Percentiles rank a stretch among this genome's conserved stretches.
These are phyloP conservation scores for Fistulina hepatica DNA, from an alignment of 1,284 basidiomycete genomes.

Conservation along the genomic window DNA sequence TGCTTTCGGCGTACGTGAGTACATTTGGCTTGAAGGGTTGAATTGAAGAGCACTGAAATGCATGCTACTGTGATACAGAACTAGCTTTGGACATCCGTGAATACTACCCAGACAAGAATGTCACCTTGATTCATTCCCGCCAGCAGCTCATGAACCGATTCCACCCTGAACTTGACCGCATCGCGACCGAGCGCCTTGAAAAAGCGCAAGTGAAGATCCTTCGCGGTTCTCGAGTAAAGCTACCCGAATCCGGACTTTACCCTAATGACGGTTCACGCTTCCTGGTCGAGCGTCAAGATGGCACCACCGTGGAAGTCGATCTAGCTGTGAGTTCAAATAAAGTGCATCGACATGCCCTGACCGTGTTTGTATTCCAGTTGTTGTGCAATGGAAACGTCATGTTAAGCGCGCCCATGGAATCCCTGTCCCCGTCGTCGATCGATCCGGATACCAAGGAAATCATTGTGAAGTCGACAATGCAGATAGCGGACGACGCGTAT, in stretches of 20 bases:
- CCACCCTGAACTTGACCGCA: slow-evolving; percentile 26
- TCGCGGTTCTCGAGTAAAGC: slow-evolving; percentile 25
- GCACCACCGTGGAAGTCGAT: slow-evolving; percentile 22
- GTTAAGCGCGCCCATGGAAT: slow-evolving; percentile 25
- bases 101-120: slow-evolving; percentile 25
- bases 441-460: slow-evolving; percentile 21
- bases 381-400: slow-evolving; percentile 29
- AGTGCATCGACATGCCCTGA: neutral
- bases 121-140: slow-evolving; percentile 35
- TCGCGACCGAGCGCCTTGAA: slow-evolving; percentile 22
- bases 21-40: too few species aligned
- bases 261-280: slow-evolving; percentile 19
- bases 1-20: too few species aligned
- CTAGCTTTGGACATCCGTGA: slow-evolving; percentile 34
- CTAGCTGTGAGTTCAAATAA: slow-evolving; percentile 20
- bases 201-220: slow-evolving; percentile 28
- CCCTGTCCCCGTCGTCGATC: slow-evolving; percentile 16
- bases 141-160: slow-evolving; percentile 32
- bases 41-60: too few species aligned
- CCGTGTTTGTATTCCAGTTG: slow-evolving; percentile 7
- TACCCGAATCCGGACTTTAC: slow-evolving; percentile 24
- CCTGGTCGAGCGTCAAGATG: slow-evolving; percentile 22
- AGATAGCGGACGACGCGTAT: slow-evolving; percentile 21
- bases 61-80: too few species aligned
- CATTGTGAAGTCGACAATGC: slow-evolving; percentile 26